phyloP scores from a whole-genome alignment of 148 eudicot genomes.

The Vaccinium myrtillus region DNA sequence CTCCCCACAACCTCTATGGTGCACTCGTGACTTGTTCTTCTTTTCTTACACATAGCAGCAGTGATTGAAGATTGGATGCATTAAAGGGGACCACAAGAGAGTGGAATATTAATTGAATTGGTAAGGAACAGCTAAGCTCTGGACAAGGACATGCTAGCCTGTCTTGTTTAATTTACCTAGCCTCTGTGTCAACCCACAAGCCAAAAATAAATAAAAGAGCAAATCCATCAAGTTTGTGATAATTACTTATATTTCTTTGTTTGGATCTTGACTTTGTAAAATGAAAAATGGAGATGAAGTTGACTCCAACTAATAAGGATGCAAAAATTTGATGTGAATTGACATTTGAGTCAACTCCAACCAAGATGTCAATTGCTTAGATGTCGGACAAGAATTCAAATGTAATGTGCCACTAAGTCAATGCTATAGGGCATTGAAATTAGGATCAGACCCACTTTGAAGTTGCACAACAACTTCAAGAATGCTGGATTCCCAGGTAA shows the following conservation, averaged over 20 bases:
- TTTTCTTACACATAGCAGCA: neutral
- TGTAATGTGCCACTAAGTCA: too few relatives aligned
- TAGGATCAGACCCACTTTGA: too few relatives aligned
- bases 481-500: too few relatives aligned
- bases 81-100: slow-evolving; percentile 12
- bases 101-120: slow-evolving; percentile 21
- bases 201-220: neutral
- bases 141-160: slow-evolving; percentile 23
- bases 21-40: too few relatives aligned
- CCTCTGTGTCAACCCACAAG: neutral
- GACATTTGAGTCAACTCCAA: too few relatives aligned
- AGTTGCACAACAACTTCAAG: too few relatives aligned
- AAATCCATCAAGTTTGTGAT: neutral
- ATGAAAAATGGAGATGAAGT: neutral
- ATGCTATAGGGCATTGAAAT: too few relatives aligned
- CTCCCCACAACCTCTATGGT: too few relatives aligned
- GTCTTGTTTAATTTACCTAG: slow-evolving; percentile 5
- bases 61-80: slow-evolving; percentile 14
- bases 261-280: neutral
- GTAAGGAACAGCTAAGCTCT: slow-evolving; percentile 31
- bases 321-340: too few relatives aligned
- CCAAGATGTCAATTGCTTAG: too few relatives aligned
- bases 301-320: neutral
- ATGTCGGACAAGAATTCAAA: too few relatives aligned
- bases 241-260: neutral